Evolutionary conservation across 2,329 filamentous ascomycete genomes (phyloP), one percentile per base, ranked within the genome.

Genomic region (Acrocalymma vagum): DNA sequence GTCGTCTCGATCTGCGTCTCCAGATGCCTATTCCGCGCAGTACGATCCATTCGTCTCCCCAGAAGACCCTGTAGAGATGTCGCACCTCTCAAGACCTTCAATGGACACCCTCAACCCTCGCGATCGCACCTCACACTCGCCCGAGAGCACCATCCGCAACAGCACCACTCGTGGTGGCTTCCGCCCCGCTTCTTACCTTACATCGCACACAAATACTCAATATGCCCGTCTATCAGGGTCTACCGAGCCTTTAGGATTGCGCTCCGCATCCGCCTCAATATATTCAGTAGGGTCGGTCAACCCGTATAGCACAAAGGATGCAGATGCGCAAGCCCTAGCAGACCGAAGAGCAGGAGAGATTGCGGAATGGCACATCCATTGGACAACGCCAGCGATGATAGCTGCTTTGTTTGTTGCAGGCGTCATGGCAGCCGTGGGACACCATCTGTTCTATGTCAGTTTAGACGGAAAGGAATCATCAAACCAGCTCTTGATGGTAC

Each of bases 361-460:
- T 8, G 67, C 63, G n/a, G 45, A 63, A 42, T 70, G 65, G 65
- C 51, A 62, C 15, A 45, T 70, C 30, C 63, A 70, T 35, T 70
- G 64, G 65, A 50, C 51, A 2, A 69, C 63, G 6, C 65, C 66
- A 2, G 59, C 57, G 2, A 38, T 63, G 6, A 62, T 69, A 16
- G 29, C 49, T 6, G 45, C 34, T 1, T 33, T 71, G 21, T 68
- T 69, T 20, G 23, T 69, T 6, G 49, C 56, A 9, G 67, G 67
- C 1, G 41, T 69, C 0, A 35, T 53, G 6, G 65, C 58, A 7
- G 67, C 65, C 18, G n/a, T 69, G 8, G 63, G 58, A 1, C 67
- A 71, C 35, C 67, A 71, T 40, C 23, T 65, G 8, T 69, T 69
- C 45, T 71, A 71, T 33, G 24, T 18, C 4, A 45, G 48, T 13